These are phyloP conservation scores for Moesziomyces sp. DNA, from an alignment of 1,284 basidiomycete genomes.

Conservation along the genomic window DNA sequence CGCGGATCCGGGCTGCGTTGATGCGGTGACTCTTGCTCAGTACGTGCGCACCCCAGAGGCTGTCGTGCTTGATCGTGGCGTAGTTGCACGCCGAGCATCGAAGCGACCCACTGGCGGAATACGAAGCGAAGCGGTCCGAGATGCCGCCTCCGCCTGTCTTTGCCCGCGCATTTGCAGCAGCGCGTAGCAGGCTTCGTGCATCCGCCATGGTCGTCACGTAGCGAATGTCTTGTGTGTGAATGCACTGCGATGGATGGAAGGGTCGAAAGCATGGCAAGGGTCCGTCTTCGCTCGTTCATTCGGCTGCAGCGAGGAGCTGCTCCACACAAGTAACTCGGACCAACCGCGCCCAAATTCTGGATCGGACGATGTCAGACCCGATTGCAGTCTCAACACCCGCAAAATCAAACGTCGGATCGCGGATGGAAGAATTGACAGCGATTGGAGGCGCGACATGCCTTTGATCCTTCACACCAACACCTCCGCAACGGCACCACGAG, in stretches of 20 bases:
- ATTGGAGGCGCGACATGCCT: too few relatives aligned
- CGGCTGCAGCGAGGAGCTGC: too few relatives aligned
- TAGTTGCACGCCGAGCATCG: conserved; percentile 56
- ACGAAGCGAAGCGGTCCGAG: conserved; percentile 51
- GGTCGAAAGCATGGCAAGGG: too few relatives aligned
- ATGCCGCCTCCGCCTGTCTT: conserved; percentile 15
- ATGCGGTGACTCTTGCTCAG: conserved; percentile 49
- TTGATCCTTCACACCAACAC: too few relatives aligned
- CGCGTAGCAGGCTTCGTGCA: conserved; percentile 48
- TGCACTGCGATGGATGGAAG: background rate
- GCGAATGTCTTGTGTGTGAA: background rate
- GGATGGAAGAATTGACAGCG: too few relatives aligned
- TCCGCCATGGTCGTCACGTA: conserved; percentile 22
- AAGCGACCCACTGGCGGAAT: conserved; percentile 36
- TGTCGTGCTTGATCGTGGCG: conserved; percentile 55
- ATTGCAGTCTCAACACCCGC: too few relatives aligned
- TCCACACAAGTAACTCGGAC: too few relatives aligned
- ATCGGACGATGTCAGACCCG: too few relatives aligned
- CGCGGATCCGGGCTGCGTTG: conserved; percentile 25
- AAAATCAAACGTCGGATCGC: too few relatives aligned
- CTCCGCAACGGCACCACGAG: too few relatives aligned
- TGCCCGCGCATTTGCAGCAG: conserved; percentile 34
- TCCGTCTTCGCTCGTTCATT: too few relatives aligned
- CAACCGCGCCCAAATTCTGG: too few relatives aligned
- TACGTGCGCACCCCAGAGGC: conserved; percentile 52